Base-by-base conservation (phyloP, 805 yeast genomes). In the Lipomyces sp. region DNA sequence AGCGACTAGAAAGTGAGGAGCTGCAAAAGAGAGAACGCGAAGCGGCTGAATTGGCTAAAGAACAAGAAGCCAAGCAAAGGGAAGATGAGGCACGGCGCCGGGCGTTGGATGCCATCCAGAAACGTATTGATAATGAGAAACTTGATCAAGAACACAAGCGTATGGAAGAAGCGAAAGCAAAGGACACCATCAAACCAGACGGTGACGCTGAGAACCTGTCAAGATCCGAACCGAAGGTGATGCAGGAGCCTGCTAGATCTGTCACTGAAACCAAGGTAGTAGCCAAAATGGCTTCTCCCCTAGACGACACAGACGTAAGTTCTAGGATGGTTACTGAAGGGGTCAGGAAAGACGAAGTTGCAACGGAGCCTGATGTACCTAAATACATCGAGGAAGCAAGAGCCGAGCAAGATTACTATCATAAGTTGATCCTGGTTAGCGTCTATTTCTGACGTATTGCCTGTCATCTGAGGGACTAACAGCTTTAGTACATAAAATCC, bases 401-500 rank as follows among this genome's bases (percentile, higher is more conserved):
- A 0, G 77, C 80, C 63, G 79, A 75, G 29, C 51, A 58, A 0
- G 73, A 70, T 13, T 3, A 79, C 86, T 34, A 86, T 84, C 64
- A 73, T 75, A 42, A 77, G 75, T 18, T 87, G 84, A 69, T 63
- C 79, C 39, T 77, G 81, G 65, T 84, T 87, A 73, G 70, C 55
- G 29, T 45, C 15, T 13, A 18, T 13, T 15, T 53, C 48, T 59
- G 32, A 32, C 63, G n/a, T 18, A 11, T 4, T 24, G 11, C 8
- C 32, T 33, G 15, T 59, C 7, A 7, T 6, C 18, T 10, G 15
- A 29, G 42, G n/a, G 88, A 45, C 73, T 24, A 35, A 35, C 51
- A 30, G 35, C 34, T 15, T 11, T 35, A 74, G 10, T 82, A 84
- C 53, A 89, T 91, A 67, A 90, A 92, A 74, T 69, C 69, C 0